These are phyloP conservation scores for Ceratocystis destructans DNA, from an alignment of 2,329 filamentous ascomycete genomes.

Conservation along the genomic window DNA sequence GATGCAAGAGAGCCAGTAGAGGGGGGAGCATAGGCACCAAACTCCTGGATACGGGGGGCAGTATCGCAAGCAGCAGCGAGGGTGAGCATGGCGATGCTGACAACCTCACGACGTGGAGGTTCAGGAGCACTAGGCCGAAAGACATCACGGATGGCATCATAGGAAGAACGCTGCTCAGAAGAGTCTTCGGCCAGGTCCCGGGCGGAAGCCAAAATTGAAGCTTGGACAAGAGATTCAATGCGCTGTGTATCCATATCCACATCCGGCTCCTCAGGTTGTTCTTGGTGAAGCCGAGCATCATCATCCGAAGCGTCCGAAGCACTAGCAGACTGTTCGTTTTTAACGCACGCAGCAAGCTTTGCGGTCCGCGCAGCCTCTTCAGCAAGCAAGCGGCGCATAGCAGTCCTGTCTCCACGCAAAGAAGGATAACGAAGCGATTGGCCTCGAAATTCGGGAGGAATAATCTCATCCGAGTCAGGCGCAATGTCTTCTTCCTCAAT, in stretches of 20 bases:
- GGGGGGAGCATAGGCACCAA: neutral
- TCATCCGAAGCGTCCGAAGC: neutral
- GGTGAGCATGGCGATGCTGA: slow-evolving; percentile 15
- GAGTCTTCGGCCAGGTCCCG: slow-evolving; percentile 14
- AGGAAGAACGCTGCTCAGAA: slow-evolving; percentile 19
- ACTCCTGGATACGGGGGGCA: slow-evolving; percentile 3
- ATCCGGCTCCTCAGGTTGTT: neutral
- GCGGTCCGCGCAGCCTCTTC: slow-evolving; percentile 9
- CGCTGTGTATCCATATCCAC: neutral
- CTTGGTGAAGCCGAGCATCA: slow-evolving; percentile 9
- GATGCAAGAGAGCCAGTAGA: neutral
- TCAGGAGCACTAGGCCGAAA: slow-evolving; percentile 27
- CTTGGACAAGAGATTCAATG: slow-evolving; percentile 12
- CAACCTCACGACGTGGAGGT: slow-evolving; percentile 21
- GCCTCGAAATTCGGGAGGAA: slow-evolving; percentile 19
- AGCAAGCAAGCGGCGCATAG: slow-evolving; percentile 13
- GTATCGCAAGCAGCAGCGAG: slow-evolving; percentile 9
- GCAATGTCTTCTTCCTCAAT: slow-evolving; percentile 20
- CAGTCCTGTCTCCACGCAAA: slow-evolving; percentile 10
- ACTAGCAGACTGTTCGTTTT: neutral
- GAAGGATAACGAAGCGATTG: slow-evolving; percentile 15
- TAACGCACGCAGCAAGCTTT: neutral
- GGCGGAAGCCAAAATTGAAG: slow-evolving; percentile 14
- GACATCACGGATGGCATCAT: slow-evolving; percentile 29
- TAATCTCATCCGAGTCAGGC: slow-evolving; percentile 26